phyloP scores from a whole-genome alignment of 2,329 filamentous ascomycete genomes.

The Xylariales sp. region DNA sequence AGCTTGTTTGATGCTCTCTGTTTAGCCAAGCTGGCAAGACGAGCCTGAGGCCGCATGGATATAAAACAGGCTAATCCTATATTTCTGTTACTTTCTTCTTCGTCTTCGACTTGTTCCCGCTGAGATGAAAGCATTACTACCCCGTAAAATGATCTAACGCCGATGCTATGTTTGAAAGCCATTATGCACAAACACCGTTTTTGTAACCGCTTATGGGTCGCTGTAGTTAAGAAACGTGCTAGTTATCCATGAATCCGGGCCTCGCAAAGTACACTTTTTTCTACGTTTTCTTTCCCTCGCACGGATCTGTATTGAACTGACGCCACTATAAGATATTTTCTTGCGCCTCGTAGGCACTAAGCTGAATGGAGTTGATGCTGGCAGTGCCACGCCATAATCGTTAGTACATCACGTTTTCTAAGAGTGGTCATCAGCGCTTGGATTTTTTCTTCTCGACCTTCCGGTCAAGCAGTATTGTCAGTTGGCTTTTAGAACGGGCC shows the following conservation, averaged over 20 bases:
- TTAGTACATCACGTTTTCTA: slow-evolving; percentile 1
- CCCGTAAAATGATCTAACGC: slow-evolving; percentile 26
- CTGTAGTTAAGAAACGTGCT: slow-evolving; percentile 20
- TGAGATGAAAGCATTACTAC: slow-evolving; percentile 8
- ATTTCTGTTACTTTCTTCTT: neutral
- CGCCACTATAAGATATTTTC: slow-evolving; percentile 9
- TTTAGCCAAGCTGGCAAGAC: slow-evolving; percentile 9
- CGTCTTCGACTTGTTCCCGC: slow-evolving; percentile 7
- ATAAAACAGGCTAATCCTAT: slow-evolving; percentile 3
- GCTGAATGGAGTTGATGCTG: slow-evolving; percentile 16
- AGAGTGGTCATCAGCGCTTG: slow-evolving; percentile 40
- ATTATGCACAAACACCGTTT: slow-evolving; percentile 25
- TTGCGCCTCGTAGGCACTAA: slow-evolving; percentile 12
- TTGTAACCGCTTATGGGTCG: slow-evolving; percentile 7
- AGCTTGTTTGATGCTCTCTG: neutral
- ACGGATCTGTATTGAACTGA: slow-evolving; percentile 27
- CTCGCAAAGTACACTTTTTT: slow-evolving; percentile 28
- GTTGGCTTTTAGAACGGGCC: slow-evolving; percentile 70
- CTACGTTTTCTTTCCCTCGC: slow-evolving; percentile 28
- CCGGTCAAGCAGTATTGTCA: slow-evolving; percentile 67
- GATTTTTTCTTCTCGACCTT: slow-evolving; percentile 48
- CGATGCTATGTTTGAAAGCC: slow-evolving; percentile 30
- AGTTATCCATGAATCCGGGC: slow-evolving; percentile 15
- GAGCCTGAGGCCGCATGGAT: neutral
- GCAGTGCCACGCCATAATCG: slow-evolving; percentile 8